Conservation (phyloP, 2,329 filamentous ascomycete genomes). For the Botrytis fabae region DNA sequence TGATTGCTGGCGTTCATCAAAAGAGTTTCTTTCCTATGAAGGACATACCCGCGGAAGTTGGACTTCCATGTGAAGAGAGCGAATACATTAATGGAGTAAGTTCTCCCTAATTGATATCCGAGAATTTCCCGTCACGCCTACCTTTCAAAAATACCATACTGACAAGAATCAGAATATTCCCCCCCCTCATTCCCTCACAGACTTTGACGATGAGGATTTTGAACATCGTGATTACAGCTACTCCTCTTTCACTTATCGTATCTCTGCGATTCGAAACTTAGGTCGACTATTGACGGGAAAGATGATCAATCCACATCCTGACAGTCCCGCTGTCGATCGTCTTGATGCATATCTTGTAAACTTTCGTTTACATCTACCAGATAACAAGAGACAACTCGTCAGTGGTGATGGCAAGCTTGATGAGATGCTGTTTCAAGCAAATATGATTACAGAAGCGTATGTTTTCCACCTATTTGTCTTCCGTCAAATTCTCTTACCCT, state of each 20-base stretch:
- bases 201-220: slow-evolving; percentile 72
- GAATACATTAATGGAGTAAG: slow-evolving; percentile 61
- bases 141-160: slow-evolving; percentile 13
- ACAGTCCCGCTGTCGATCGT: slow-evolving; percentile 55
- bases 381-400: slow-evolving; percentile 68
- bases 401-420: slow-evolving; percentile 71
- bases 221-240: slow-evolving; percentile 68
- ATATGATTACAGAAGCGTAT: slow-evolving; percentile 67
- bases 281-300: slow-evolving; percentile 68
- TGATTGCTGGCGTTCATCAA: slow-evolving; percentile 78
- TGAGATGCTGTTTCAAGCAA: slow-evolving; percentile 89
- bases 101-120: background rate
- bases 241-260: slow-evolving; percentile 82
- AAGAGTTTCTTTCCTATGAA: slow-evolving; percentile 70
- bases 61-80: slow-evolving; percentile 80
- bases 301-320: slow-evolving; percentile 47
- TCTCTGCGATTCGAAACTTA: slow-evolving; percentile 77
- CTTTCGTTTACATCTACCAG: slow-evolving; percentile 78
- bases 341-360: slow-evolving; percentile 62
- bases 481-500: background rate
- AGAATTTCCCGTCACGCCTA: background rate
- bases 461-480: slow-evolving; percentile 11
- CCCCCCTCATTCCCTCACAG: slow-evolving; percentile 62
- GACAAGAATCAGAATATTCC: slow-evolving; percentile 54
- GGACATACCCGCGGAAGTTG: slow-evolving; percentile 65